Percentiles rank a stretch among this genome's conserved stretches.
Conservation (phyloP, 1,284 basidiomycete species). For the Cryptococcus hybrid region DNA sequence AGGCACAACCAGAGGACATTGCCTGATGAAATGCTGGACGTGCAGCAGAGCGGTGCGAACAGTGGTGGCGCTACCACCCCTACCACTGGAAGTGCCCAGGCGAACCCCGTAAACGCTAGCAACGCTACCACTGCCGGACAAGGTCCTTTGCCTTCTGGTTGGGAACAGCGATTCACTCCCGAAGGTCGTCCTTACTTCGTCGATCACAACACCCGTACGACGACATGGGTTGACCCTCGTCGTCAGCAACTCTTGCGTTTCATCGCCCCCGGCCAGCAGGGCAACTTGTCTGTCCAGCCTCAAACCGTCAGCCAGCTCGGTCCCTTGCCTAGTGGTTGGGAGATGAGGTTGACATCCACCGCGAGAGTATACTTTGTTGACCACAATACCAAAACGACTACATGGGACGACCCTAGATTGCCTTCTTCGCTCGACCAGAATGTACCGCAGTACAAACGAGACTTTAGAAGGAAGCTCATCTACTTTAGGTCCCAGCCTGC, state of each 20-base stretch:
- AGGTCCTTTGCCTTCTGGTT: conserved; percentile 86
- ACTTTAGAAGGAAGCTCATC: conserved; percentile 96
- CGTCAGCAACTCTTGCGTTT: conserved; percentile 62
- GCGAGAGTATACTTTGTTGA: conserved; percentile 95
- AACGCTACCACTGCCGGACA: conserved; percentile 70
- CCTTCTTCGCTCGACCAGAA: conserved; percentile 71
- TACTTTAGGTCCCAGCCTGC: conserved; percentile 99
- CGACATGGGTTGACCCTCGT: conserved; percentile 97
- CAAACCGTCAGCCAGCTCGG: conserved; percentile 87
- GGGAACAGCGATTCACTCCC: conserved; percentile 98
- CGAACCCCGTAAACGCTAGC: conserved; percentile 40
- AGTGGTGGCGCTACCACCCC: conserved; percentile 26
- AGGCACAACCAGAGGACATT: conserved; percentile 73
- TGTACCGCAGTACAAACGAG: conserved; percentile 99
- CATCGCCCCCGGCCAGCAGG: conserved; percentile 69
- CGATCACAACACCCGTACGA: conserved; percentile 92
- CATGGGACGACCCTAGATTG: conserved; percentile 92
- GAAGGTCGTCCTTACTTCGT: conserved; percentile 98
- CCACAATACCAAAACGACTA: conserved; percentile 88
- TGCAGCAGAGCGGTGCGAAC: conserved; percentile 11
- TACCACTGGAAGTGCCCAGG: conserved; percentile 18
- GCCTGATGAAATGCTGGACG: conserved; percentile 73
- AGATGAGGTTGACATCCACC: conserved; percentile 92
- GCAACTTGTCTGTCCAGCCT: conserved; percentile 68
- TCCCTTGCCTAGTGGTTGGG: conserved; percentile 93